phyloP scores from a whole-genome alignment of 805 yeast genomes.

The Candida gorgasii region DNA sequence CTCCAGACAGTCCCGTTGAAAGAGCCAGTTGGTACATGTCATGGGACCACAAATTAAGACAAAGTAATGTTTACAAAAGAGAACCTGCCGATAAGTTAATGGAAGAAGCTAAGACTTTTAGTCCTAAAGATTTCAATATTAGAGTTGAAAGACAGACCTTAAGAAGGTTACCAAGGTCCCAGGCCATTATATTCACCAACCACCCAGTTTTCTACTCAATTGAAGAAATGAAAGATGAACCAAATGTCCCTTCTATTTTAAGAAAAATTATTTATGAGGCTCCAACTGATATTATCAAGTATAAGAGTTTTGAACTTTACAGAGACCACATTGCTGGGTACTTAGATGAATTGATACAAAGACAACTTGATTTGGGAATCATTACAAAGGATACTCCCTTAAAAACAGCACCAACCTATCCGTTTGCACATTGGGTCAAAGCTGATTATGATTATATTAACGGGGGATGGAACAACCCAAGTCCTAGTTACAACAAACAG shows the following conservation, averaged over 20 bases:
- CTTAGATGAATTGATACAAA: constrained; percentile 54
- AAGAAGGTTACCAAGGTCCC: constrained; percentile 62
- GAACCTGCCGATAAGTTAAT: constrained; percentile 33
- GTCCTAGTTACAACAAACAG: constrained; percentile 20
- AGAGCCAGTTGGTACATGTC: constrained; percentile 75
- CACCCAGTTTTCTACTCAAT: constrained; percentile 78
- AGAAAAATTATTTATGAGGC: constrained; percentile 65
- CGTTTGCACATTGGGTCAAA: constrained; percentile 60
- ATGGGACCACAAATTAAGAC: constrained; percentile 66
- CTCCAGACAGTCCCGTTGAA: constrained; percentile 63
- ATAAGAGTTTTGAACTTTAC: constrained; percentile 59
- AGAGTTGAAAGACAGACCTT: constrained; percentile 75
- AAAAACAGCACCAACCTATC: constrained; percentile 59
- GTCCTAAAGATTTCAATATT: constrained; percentile 59
- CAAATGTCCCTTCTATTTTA: constrained; percentile 73
- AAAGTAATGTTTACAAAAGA: constrained; percentile 59
- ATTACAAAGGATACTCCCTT: constrained; percentile 57
- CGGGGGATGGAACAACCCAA: constrained; percentile 46
- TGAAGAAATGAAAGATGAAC: constrained; percentile 78
- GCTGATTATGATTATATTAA: constrained; percentile 40
- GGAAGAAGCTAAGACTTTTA: constrained; percentile 26
- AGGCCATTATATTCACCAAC: constrained; percentile 70
- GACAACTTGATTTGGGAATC: constrained; percentile 59
- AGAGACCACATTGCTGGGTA: constrained; percentile 62
- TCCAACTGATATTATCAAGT: constrained; percentile 63